Evolutionary conservation across 129 eudicot genomes (phyloP).

Genomic region (Logfia minima): DNA sequence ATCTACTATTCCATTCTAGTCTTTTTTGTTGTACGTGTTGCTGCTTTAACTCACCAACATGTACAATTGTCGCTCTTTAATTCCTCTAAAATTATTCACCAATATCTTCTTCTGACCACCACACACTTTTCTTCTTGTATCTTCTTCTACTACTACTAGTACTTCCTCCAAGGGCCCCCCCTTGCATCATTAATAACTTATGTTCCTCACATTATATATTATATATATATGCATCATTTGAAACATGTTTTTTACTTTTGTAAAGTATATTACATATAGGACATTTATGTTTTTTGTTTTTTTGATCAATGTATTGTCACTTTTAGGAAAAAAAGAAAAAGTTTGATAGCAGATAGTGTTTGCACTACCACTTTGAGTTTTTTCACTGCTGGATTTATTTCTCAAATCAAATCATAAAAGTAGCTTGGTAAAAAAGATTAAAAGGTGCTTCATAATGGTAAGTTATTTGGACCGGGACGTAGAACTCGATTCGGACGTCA

Average conservation of each 20-base stretch:
- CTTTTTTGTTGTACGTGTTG: not conserved
- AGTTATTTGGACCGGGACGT: not conserved
- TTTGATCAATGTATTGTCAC: not conserved
- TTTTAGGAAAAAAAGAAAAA: not conserved
- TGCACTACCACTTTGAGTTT: not conserved
- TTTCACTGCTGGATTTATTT: not conserved
- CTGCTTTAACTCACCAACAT: slow-evolving; percentile 3
- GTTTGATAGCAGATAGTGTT: not conserved
- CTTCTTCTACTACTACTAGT: not conserved
- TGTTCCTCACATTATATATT: not conserved
- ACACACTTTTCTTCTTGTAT: slow-evolving; percentile 28
- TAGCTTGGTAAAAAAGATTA: not conserved
- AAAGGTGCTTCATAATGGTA: too few relatives aligned
- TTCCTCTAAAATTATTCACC: slow-evolving; percentile 23
- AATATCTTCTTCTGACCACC: slow-evolving; percentile 22
- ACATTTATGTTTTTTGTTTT: too few relatives aligned
- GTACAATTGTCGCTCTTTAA: slow-evolving; percentile 27
- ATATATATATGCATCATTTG: not conserved
- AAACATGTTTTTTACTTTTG: not conserved
- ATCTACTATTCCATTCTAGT: not conserved
- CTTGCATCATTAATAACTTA: not conserved
- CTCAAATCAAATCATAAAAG: too few relatives aligned
- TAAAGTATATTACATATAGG: too few relatives aligned
- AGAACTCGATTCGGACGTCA: not conserved
- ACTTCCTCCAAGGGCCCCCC: not conserved